Evolutionary conservation across 2,329 filamentous ascomycete genomes (phyloP).

Genomic region (Anthostomella pinea): DNA sequence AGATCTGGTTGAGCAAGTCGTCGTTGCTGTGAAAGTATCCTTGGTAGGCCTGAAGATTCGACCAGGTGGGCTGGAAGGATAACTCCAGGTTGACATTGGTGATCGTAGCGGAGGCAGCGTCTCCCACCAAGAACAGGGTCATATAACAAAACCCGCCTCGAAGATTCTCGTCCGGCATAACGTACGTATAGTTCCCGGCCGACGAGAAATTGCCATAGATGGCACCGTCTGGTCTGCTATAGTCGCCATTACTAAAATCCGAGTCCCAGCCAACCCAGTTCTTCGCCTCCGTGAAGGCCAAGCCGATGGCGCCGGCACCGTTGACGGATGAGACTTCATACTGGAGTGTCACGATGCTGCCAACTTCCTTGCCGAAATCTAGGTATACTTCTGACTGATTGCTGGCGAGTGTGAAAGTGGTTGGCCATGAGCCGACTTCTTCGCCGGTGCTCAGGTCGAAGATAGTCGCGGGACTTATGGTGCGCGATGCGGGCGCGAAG

Average conservation of each 20-base stretch:
- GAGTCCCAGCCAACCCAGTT: conserved; percentile 41
- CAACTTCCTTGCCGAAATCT: conserved; percentile 30
- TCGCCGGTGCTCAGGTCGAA: conserved; percentile 26
- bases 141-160: conserved; percentile 45
- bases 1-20: conserved; percentile 51
- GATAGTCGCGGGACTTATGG: conserved; percentile 43
- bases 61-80: conserved; percentile 34
- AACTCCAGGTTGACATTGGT: conserved; percentile 24
- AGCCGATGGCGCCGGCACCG: conserved; percentile 33
- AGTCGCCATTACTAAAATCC: conserved; percentile 38
- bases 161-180: conserved; percentile 36
- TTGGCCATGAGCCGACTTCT: conserved; percentile 12
- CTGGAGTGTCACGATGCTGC: conserved; percentile 26
- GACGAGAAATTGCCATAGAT: conserved; percentile 35
- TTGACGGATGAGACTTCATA: conserved; percentile 20
- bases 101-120: conserved; percentile 24
- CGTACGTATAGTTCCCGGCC: conserved; percentile 32
- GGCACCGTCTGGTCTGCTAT: conserved; percentile 33
- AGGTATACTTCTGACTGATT: conserved; percentile 17
- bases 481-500: conserved; percentile 52
- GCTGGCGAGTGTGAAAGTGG: conserved; percentile 11
- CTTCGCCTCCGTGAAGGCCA: conserved; percentile 43
- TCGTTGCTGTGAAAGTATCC: conserved; percentile 52
- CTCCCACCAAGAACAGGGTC: conserved; percentile 37
- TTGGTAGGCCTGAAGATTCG: conserved; percentile 49